A percentile compares a stretch with the other conserved stretches of the same genome.
Evolutionary conservation across 805 yeast genomes (phyloP).

Genomic region (Priceomyces melissophilus): DNA sequence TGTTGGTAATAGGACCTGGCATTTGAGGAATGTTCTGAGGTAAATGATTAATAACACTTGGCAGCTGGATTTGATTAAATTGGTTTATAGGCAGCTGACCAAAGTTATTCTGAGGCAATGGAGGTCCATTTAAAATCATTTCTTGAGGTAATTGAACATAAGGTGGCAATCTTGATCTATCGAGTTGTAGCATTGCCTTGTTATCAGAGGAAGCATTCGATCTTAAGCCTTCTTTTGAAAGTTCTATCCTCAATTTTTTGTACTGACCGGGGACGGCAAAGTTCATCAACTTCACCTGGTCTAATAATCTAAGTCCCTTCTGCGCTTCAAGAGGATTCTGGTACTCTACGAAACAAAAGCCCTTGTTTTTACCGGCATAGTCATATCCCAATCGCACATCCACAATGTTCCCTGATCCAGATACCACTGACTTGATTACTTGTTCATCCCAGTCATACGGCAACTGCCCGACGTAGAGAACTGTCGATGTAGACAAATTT

Average conservation of each 20-base stretch:
- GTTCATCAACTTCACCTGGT: conserved; percentile 38
- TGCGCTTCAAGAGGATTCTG: conserved; percentile 49
- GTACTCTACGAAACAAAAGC: conserved; percentile 67
- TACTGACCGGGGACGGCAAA: conserved; percentile 33
- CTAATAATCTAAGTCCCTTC: conserved; percentile 42
- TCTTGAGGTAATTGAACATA: conserved; percentile 58
- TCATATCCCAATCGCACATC: conserved; percentile 64
- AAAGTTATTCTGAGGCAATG: conserved; percentile 7
- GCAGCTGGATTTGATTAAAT: conserved; percentile 2
- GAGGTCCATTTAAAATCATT: conserved; percentile 22
- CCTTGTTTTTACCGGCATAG: conserved; percentile 57
- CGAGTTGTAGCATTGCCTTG: conserved; percentile 44
- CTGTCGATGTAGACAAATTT: conserved; percentile 29
- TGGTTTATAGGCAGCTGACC: conserved; percentile 4
- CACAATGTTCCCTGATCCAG: conserved; percentile 69
- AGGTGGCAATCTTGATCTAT: conserved; percentile 48
- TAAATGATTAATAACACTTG: background rate
- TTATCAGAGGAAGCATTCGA: conserved; percentile 26
- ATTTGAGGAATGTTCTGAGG: conserved; percentile 16
- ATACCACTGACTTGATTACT: conserved; percentile 56
- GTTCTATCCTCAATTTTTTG: conserved; percentile 52
- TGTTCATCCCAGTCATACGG: conserved; percentile 73
- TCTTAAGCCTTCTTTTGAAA: conserved; percentile 59
- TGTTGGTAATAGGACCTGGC: conserved; percentile 50
- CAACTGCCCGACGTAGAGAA: conserved; percentile 57